These are phyloP conservation scores for Lagenaria siceraria DNA, from an alignment of 306 rosid genomes.

Conservation along the genomic window DNA sequence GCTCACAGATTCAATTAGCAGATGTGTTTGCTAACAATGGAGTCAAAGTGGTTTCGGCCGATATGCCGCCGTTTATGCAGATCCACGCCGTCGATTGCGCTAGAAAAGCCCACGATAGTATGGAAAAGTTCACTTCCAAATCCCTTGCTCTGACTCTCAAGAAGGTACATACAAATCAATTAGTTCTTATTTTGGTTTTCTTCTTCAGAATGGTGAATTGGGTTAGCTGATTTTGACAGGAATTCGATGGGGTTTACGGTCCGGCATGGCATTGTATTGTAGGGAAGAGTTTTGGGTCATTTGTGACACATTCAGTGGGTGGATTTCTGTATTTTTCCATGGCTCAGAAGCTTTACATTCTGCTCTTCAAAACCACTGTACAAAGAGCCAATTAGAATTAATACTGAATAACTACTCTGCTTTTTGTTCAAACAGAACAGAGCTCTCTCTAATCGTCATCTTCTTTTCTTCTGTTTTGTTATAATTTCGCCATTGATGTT, in stretches of 20 bases:
- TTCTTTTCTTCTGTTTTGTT: not conserved
- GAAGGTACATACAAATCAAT: slow-evolving; percentile 39
- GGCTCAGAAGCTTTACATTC: slow-evolving; percentile 83
- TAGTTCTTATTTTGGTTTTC: not conserved
- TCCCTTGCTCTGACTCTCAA: slow-evolving; percentile 78
- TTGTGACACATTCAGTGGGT: slow-evolving; percentile 91
- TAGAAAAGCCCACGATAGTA: slow-evolving; percentile 53
- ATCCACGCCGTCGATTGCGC: slow-evolving; percentile 92
- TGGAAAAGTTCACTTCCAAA: slow-evolving; percentile 83
- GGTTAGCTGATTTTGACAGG: slow-evolving; percentile 40
- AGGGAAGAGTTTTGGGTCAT: slow-evolving; percentile 93
- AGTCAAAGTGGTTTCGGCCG: slow-evolving; percentile 59
- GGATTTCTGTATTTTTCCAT: slow-evolving; percentile 88
- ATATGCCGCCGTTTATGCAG: slow-evolving; percentile 99
- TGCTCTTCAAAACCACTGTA: slow-evolving; percentile 83
- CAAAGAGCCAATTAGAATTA: slow-evolving; percentile 53
- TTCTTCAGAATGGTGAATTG: slow-evolving; percentile 5
- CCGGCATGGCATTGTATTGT: slow-evolving; percentile 99
- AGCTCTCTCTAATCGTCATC: not conserved
- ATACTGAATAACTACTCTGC: not conserved
- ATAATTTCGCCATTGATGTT: not conserved
- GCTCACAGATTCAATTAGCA: slow-evolving; percentile 33
- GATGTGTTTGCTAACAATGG: slow-evolving; percentile 69
- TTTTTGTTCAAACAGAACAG: not conserved
- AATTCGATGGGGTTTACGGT: slow-evolving; percentile 91